Conservation (phyloP, 192 early-diverging fungal species). For the Haplosporangium gracile region DNA sequence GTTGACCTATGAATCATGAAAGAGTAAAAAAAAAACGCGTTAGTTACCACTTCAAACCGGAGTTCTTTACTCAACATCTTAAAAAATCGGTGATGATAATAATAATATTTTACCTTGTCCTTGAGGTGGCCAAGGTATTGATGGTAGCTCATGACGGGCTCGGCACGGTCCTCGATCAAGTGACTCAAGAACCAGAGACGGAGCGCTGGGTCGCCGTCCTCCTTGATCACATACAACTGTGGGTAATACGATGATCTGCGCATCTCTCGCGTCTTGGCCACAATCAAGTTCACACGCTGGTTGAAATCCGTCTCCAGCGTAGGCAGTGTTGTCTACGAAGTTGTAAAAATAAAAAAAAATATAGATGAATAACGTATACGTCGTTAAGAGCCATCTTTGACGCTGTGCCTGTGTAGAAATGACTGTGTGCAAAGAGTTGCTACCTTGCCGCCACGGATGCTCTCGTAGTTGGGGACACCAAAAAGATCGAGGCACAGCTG, state of each 20-base stretch:
- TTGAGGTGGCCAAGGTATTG: constrained; percentile 79
- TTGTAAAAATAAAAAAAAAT: neutral
- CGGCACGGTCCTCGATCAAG: constrained; percentile 90
- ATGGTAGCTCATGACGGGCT: constrained; percentile 76
- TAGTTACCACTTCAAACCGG: neutral
- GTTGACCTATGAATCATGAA: constrained; percentile 8
- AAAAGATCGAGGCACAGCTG: constrained; percentile 80
- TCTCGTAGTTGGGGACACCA: constrained; percentile 80
- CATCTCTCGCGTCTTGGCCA: constrained; percentile 76
- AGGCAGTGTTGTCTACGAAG: constrained; percentile 71
- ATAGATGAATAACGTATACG: no score
- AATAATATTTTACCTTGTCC: constrained; percentile 70
- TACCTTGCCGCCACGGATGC: constrained; percentile 82
- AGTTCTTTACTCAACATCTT: no score
- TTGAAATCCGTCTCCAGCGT: constrained; percentile 76
- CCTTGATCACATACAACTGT: constrained; percentile 85
- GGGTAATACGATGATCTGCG: constrained; percentile 80
- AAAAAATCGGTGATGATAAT: no score
- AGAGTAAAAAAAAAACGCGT: neutral
- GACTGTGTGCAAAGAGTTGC: neutral
- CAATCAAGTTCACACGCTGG: constrained; percentile 76
- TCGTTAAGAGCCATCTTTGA: neutral
- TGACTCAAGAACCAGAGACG: constrained; percentile 87
- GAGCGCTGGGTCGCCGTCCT: constrained; percentile 87
- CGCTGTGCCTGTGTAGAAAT: no score